phyloP scores from a whole-genome alignment of 441 rosid genomes.

The Melianthus villosus region DNA sequence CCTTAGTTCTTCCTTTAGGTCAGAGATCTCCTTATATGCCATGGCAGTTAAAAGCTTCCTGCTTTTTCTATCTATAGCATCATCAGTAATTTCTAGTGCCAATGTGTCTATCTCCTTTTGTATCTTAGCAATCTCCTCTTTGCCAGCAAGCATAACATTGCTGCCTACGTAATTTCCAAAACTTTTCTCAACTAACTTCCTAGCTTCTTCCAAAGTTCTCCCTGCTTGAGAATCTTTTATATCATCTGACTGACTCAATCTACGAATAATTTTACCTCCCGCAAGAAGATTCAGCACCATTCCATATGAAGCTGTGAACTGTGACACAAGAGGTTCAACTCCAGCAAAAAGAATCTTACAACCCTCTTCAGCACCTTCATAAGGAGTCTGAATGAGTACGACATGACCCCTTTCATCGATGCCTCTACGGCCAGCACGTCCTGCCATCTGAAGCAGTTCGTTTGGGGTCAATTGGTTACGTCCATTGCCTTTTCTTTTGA shows the following conservation, averaged over 20 bases:
- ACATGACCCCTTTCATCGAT: conserved; percentile 77
- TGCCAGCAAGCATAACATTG: conserved; percentile 78
- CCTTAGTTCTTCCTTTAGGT: conserved; percentile 51
- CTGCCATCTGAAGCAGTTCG: conserved; percentile 90
- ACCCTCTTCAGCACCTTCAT: conserved; percentile 88
- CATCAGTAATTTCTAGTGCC: conserved; percentile 52
- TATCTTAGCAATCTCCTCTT: conserved; percentile 67
- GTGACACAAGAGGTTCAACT: conserved; percentile 79
- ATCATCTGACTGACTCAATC: conserved; percentile 34
- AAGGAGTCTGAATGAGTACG: conserved; percentile 61
- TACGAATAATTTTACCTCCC: conserved; percentile 53
- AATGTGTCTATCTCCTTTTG: conserved; percentile 53
- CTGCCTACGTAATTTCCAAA: conserved; percentile 91
- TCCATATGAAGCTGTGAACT: conserved; percentile 92
- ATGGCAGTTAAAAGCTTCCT: conserved; percentile 42
- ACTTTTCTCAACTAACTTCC: conserved; percentile 80
- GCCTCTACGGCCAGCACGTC: conserved; percentile 96
- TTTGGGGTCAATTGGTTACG: conserved; percentile 62
- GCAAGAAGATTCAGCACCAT: conserved; percentile 90
- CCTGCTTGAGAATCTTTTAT: conserved; percentile 39
- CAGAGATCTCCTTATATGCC: conserved; percentile 61
- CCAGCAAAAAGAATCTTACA: conserved; percentile 77
- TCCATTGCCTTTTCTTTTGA: conserved; percentile 57
- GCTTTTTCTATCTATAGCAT: conserved; percentile 68
- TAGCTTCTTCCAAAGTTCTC: conserved; percentile 81